These are phyloP conservation scores for Aspergillus arachidicola DNA, from an alignment of 2,329 filamentous ascomycete genomes.

Conservation along the genomic window DNA sequence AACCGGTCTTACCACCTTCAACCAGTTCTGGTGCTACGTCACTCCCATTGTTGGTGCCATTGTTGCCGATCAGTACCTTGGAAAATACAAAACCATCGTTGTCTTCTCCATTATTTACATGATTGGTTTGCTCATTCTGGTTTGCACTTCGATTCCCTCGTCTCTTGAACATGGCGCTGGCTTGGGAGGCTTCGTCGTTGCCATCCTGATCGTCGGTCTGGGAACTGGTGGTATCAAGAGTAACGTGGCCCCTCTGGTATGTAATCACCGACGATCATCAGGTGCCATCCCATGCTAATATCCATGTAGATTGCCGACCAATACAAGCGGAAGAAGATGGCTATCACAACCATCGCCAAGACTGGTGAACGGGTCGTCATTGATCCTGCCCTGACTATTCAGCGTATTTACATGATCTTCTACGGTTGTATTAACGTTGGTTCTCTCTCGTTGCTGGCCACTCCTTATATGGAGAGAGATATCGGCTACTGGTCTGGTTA, in stretches of 20 bases:
- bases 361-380: constrained; percentile 62
- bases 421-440: constrained; percentile 75
- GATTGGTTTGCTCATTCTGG: constrained; percentile 57
- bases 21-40: constrained; percentile 60
- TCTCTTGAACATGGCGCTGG: constrained; percentile 54
- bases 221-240: constrained; percentile 72
- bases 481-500: constrained; percentile 69
- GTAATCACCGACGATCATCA: not conserved
- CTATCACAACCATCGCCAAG: constrained; percentile 40
- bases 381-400: constrained; percentile 67
- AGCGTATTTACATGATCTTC: constrained; percentile 74
- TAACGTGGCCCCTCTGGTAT: constrained; percentile 57
- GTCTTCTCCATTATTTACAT: constrained; percentile 62
- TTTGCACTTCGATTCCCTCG: constrained; percentile 56
- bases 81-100: constrained; percentile 63
- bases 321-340: constrained; percentile 61
- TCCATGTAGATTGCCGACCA: constrained; percentile 62
- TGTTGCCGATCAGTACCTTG: constrained; percentile 62
- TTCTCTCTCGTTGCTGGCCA: constrained; percentile 68
- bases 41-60: constrained; percentile 63
- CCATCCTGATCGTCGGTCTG: constrained; percentile 65
- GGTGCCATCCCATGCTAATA: not conserved
- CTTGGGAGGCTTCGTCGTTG: constrained; percentile 58
- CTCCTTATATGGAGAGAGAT: constrained; percentile 68
- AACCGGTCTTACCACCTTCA: constrained; percentile 55